Conservation (phyloP, 169 alveolate species). For the Cryptosporidium muris region DNA sequence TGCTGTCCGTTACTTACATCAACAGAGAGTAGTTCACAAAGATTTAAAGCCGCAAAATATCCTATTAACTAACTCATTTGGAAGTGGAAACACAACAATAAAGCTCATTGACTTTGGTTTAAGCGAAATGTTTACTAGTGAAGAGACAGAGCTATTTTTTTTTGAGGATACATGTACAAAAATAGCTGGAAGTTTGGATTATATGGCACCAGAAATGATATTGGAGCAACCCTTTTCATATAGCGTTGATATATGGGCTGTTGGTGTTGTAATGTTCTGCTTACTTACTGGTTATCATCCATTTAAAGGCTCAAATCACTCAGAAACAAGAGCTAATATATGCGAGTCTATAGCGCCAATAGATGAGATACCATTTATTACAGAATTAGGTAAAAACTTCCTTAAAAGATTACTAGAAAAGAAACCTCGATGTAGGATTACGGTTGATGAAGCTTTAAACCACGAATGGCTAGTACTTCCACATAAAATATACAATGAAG, state of each 20-base stretch:
- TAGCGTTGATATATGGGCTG: slow-evolving; percentile 70
- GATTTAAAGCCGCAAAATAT: slow-evolving; percentile 75
- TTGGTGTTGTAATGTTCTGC: slow-evolving; percentile 68
- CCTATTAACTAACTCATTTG: slow-evolving; percentile 48
- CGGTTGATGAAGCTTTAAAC: slow-evolving; percentile 44
- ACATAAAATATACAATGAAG: slow-evolving; percentile 34
- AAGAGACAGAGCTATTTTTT: background rate
- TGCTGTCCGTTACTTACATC: slow-evolving; percentile 80
- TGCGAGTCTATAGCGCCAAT: slow-evolving; percentile 23
- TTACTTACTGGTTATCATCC: slow-evolving; percentile 72
- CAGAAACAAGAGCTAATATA: slow-evolving; percentile 25
- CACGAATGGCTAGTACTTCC: slow-evolving; percentile 52
- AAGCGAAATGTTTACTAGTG: slow-evolving; percentile 71
- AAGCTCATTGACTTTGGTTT: slow-evolving; percentile 87
- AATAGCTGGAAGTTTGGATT: slow-evolving; percentile 6
- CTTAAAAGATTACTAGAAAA: slow-evolving; percentile 27
- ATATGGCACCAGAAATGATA: slow-evolving; percentile 60
- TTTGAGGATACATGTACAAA: background rate
- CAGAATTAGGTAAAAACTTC: slow-evolving; percentile 22
- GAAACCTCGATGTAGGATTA: slow-evolving; percentile 43
- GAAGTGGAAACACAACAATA: slow-evolving; percentile 73
- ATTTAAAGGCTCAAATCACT: slow-evolving; percentile 36
- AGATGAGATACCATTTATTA: slow-evolving; percentile 11
- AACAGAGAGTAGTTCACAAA: slow-evolving; percentile 78
- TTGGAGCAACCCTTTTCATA: slow-evolving; percentile 44